Evolutionary conservation across 139 green algal species (phyloP), one percentile per base, ranked within the genome.

Genomic region (Chlorella sp.): DNA sequence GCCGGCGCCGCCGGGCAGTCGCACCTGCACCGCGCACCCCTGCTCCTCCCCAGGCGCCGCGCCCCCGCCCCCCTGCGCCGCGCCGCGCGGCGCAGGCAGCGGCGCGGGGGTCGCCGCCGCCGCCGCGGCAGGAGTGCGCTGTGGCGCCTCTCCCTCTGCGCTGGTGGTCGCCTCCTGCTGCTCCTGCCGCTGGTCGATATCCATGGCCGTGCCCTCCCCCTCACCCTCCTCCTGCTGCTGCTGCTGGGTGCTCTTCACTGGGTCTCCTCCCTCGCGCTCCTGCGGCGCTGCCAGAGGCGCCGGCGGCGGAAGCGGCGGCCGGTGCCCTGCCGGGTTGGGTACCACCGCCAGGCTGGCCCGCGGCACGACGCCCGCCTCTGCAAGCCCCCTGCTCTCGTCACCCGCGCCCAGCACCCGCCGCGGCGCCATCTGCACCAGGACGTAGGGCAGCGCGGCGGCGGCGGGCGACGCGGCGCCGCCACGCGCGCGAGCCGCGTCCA

Each of bases 311-410:
- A 9, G 23, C 38, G 58, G 60, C 45, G 60, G 77, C 9, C 31
- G 65, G 46, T 73, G 69, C 2, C 58, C 61, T 3, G n/a, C 41
- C 5, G 48, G 42, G 43, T 60, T 68, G 5, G 50, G 56, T 17
- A 71, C 77, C 41, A 77, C 65, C 29, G 42, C 50, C 41, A 82
- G 61, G 23, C 31, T 60, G 46, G 77, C 67, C 33, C 58, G 60
- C 3, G 60, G 73, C 70, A 43, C 38, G 19, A 82, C 61, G 1
- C 77, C 77, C 5, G 73, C 23, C 3, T 62, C 58, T 17, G 50
- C 51, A 48, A 82, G 33, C 19, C 35, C 41, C 29, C 23, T 50
- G 9, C n/a, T 29, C 61, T 71, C 48, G 8, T 82, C 58, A 0
- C 33, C 48, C 4, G 59, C 68, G 31, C 61, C 46, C 19, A 82